Base-by-base conservation (phyloP, 2,329 filamentous ascomycete species). In the Stagonosporopsis vannaccii region DNA sequence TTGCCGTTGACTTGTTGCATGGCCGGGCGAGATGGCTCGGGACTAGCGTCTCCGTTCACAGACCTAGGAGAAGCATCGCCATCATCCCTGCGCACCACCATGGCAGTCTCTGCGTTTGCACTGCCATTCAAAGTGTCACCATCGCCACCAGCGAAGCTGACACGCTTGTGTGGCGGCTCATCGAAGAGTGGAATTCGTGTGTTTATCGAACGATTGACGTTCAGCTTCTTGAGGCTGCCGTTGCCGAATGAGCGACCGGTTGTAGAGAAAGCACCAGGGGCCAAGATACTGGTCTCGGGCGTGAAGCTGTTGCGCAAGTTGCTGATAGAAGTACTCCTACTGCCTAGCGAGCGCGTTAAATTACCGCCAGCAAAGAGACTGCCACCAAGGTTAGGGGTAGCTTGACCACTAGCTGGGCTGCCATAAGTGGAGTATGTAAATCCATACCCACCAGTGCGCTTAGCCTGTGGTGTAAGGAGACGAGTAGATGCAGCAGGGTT, bases 381-480 rank as follows among this genome's bases (percentile, higher is more conserved):
- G 33, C 67, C 66, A 6, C 90, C 93, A 36, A 90, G 90, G 68
- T 95, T 83, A 70, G 88, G 83, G 4, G 89, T 85, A 20, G 85
- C 85, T 19, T 52, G 49, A 3, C 49, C 44, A 64, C 87, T 91
- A 54, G 82, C 87, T 6, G 94, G 92, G 1, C 90, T 93, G 40
- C 91, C 92, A 67, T 96, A 97, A 2, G 89, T 92, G 62, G 92
- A 96, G 77, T 97, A 97, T 2, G 90, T 92, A 74, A 97, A 96
- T 2, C 94, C 94, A 71, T 91, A 97, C 5, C 91, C 92, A 52
- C 78, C 79, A 28, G 61, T 52, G 26, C 90, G 86, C 78, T 92
- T 94, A 41, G 64, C 67, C 66, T 92, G 90, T 0, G 93, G 92
- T 0, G 92, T 97, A 26, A 88, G 85, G 53, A 93, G 88, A 43